Base-by-base conservation (phyloP, 2,329 filamentous ascomycete genomes). In the Phialophora chinensis region DNA sequence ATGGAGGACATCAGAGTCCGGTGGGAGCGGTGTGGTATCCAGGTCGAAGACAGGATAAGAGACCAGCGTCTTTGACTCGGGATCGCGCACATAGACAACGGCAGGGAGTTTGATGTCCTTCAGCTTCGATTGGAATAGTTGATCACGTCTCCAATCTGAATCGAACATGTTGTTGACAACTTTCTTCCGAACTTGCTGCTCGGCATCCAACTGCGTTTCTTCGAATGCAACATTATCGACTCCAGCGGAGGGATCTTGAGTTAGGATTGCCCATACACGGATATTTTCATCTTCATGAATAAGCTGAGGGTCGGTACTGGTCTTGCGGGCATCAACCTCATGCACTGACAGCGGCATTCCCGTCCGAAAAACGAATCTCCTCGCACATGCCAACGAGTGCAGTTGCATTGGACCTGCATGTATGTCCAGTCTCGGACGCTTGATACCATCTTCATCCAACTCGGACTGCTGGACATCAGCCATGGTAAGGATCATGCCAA, bases 311-410 rank as follows among this genome's bases (percentile, higher is more conserved):
- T 56, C 31, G 74, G 75, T 2, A 73, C 71, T 66, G 76, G 72
- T 27, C 65, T 72, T 29, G 54, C 54, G 17, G 50, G n/a, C 65
- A 29, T 68, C 60, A 23, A 66, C 82, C 77, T 99, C 95, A 69
- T 87, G 83, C 1, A 90, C 84, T 35, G 80, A 81, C n/a, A 97
- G 79, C 0, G 90, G 90, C 75, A 96, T 85, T 0, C 91, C 90
- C 72, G 91, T 93, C 44, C 95, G 86, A 73, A 97, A 94, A 58
- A 98, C 87, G 77, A 97, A 97, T 35, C 89, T 83, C 54, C 95
- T 86, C 17, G 90, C 89, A 0, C 93, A 91, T n/a, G 92, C 93
- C 64, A 99, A 78, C 5, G 87, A 84, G 74, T 97, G 90, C 54
- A 88, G 86, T 62, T 98, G 78, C 75, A 98, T 98, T 60, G 88